A percentile compares a stretch with the other conserved stretches of the same genome.
These are phyloP conservation scores for Amyloporia xantha DNA, from an alignment of 768 basidiomycete genomes.

Conservation along the genomic window DNA sequence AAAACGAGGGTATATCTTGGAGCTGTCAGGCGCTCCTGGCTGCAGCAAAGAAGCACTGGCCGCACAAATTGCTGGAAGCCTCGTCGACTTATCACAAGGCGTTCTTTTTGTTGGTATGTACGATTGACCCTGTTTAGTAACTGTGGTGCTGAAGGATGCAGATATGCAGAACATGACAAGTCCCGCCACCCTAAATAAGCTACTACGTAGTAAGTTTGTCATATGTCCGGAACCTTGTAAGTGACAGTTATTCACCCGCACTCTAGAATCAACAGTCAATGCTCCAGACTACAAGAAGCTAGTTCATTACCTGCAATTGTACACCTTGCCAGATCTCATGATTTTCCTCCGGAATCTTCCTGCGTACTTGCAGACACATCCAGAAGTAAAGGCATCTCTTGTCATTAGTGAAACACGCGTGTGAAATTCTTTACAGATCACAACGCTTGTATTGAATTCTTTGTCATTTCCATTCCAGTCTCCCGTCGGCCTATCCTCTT, in stretches of 20 bases:
- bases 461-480: conserved; percentile 64
- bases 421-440: conserved; percentile 33
- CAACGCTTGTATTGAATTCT: conserved; percentile 59
- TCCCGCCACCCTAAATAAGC: conserved; percentile 26
- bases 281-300: conserved; percentile 14
- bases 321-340: conserved; percentile 48
- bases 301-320: conserved; percentile 38
- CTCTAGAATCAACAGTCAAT: conserved; percentile 10
- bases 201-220: conserved; percentile 19
- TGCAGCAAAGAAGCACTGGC: conserved; percentile 55
- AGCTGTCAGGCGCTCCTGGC: conserved; percentile 74
- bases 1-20: conserved; percentile 52
- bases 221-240: conserved; percentile 7
- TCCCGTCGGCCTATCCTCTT: conserved; percentile 30
- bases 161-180: conserved; percentile 46
- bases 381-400: conserved; percentile 35
- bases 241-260: not conserved
- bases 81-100: conserved; percentile 41
- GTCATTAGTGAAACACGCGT: not conserved
- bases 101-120: conserved; percentile 60
- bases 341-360: conserved; percentile 51
- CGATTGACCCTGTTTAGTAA: conserved; percentile 1
- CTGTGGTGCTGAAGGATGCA: conserved; percentile 13
- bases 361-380: conserved; percentile 35
- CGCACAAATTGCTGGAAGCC: conserved; percentile 40